These are phyloP conservation scores for Fusarium devonianum DNA, from an alignment of 2,329 filamentous ascomycete genomes.

Conservation along the genomic window DNA sequence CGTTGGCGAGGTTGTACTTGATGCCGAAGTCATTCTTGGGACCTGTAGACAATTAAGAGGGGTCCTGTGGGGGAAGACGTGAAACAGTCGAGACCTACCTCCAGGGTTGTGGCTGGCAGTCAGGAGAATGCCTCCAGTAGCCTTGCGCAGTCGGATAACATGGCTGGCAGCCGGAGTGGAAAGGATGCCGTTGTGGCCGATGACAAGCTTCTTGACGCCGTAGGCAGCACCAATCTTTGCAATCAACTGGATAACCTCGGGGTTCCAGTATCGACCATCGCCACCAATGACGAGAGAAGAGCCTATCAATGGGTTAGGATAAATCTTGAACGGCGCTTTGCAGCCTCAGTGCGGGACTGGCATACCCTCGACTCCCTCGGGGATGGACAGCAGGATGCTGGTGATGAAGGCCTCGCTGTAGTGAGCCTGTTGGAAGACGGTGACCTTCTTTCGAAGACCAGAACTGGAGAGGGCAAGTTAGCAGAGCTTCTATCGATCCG, in stretches of 20 bases:
- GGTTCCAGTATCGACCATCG: slow-evolving; percentile 97
- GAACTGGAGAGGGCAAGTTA: slow-evolving; percentile 65
- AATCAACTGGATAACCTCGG: slow-evolving; percentile 94
- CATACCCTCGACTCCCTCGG: slow-evolving; percentile 83
- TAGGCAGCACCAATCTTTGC: slow-evolving; percentile 97
- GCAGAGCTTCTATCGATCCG: background rate
- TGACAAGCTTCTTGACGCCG: slow-evolving; percentile 97
- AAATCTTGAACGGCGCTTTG: slow-evolving; percentile 10
- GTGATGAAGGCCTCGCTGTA: slow-evolving; percentile 97
- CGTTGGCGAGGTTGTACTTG: slow-evolving; percentile 99
- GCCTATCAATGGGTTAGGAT: slow-evolving; percentile 47
- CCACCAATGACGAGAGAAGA: slow-evolving; percentile 95
- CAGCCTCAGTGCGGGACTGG: background rate
- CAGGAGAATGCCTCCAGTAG: slow-evolving; percentile 94
- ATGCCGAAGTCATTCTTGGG: slow-evolving; percentile 97
- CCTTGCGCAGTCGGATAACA: slow-evolving; percentile 91
- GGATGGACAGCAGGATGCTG: slow-evolving; percentile 94
- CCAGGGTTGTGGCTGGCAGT: slow-evolving; percentile 98
- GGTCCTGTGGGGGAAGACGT: background rate
- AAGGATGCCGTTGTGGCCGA: slow-evolving; percentile 95
- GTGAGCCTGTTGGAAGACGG: slow-evolving; percentile 92
- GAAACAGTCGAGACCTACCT: slow-evolving; percentile 64
- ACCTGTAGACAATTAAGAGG: slow-evolving; percentile 57
- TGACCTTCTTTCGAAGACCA: slow-evolving; percentile 98
- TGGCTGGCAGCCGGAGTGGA: slow-evolving; percentile 97